A percentile compares a stretch with the other conserved stretches of the same genome.
Conservation (phyloP, 73 alveolate genomes). For the Tetrahymena thermophila region DNA sequence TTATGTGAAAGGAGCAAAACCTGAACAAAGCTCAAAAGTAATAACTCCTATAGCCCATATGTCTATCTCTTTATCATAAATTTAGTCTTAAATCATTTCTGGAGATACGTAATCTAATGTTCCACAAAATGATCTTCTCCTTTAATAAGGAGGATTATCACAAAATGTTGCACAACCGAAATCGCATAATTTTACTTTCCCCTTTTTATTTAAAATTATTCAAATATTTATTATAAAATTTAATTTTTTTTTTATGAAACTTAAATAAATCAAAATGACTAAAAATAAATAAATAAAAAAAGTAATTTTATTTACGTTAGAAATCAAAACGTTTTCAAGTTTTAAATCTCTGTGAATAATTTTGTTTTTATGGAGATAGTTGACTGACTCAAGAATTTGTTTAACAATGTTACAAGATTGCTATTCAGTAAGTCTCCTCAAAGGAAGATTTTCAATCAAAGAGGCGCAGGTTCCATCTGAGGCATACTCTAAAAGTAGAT, state of each 20-base stretch:
- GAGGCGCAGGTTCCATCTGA: conserved; percentile 71
- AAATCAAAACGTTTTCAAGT: background rate
- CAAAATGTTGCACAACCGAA: conserved; percentile 80
- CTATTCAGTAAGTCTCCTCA: conserved; percentile 36
- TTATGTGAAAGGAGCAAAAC: conserved; percentile 66
- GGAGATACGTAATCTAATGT: conserved; percentile 34
- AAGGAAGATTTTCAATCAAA: background rate
- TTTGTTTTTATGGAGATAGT: conserved; percentile 71
- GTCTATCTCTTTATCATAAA: conserved; percentile 18
- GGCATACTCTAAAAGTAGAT: conserved; percentile 89
- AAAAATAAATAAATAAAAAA: no score
- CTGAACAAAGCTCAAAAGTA: conserved; percentile 5
- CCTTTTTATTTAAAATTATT: conserved; percentile 12
- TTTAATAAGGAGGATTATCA: conserved; percentile 38
- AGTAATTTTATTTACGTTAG: background rate
- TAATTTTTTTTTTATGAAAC: no score
- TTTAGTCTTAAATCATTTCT: conserved; percentile 5
- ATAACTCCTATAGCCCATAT: conserved; percentile 36
- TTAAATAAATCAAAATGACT: no score
- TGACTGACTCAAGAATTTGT: conserved; percentile 67
- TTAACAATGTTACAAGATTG: conserved; percentile 53
- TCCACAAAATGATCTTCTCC: conserved; percentile 26
- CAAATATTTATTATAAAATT: background rate
- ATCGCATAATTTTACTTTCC: conserved; percentile 82
- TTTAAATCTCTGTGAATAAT: conserved; percentile 89